These are phyloP conservation scores for Heritiera fomes DNA, from an alignment of 345 rosid genomes.

Conservation along the genomic window DNA sequence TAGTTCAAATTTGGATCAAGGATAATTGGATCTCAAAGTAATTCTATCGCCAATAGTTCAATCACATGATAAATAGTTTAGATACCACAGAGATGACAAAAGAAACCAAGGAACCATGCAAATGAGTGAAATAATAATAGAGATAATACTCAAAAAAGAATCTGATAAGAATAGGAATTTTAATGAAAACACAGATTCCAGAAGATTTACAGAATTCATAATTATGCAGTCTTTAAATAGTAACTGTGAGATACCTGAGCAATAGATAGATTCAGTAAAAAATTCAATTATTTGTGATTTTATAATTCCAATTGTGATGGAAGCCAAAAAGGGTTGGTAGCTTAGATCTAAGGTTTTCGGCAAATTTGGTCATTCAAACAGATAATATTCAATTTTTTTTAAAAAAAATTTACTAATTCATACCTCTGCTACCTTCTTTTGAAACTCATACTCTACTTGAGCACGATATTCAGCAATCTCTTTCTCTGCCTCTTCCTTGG, in stretches of 20 bases:
- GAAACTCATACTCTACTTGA: constrained; percentile 67
- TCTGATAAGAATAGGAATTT: not conserved
- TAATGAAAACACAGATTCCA: not conserved
- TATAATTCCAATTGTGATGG: not conserved
- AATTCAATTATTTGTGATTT: not conserved
- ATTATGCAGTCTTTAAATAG: not conserved
- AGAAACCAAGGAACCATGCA: not conserved
- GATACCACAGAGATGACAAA: not conserved
- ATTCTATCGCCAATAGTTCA: not conserved
- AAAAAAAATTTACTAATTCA: constrained; percentile 7
- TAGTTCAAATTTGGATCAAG: constrained; percentile 16
- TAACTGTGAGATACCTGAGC: not conserved
- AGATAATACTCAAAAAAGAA: not conserved
- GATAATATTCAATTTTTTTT: not conserved
- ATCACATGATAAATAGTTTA: not conserved
- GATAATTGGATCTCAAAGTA: not conserved
- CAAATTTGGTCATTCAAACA: not conserved
- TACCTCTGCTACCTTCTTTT: constrained; percentile 63
- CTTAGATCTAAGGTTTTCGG: not conserved
- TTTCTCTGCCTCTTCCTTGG: constrained; percentile 85
- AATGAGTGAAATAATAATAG: not conserved
- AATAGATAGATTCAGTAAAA: not conserved
- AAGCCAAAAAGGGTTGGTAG: not conserved
- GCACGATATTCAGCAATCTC: constrained; percentile 67
- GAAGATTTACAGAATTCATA: not conserved